A percentile compares a stretch with the other conserved stretches of the same genome.
phyloP scores from a whole-genome alignment of 495 filamentous ascomycete genomes.

The Podospora pseudocomata region DNA sequence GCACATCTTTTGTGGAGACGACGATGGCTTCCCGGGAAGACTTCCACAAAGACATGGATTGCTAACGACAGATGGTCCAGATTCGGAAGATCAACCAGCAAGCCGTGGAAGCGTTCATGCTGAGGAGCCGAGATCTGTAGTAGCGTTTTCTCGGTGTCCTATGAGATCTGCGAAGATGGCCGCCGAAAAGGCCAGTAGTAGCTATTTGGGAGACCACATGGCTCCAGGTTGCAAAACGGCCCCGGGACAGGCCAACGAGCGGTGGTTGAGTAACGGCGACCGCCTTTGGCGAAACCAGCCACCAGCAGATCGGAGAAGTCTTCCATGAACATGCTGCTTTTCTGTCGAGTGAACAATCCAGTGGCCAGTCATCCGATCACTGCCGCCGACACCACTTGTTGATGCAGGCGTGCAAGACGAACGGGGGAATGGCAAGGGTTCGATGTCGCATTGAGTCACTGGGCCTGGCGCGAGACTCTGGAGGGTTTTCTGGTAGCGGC shows the following conservation, averaged over 20 bases:
- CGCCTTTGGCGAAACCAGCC: neutral
- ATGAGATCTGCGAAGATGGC: neutral
- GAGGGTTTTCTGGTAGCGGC: slow-evolving; percentile 6
- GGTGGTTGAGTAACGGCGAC: neutral
- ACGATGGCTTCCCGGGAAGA: slow-evolving; percentile 12
- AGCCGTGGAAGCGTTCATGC: neutral
- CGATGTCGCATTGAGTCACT: slow-evolving; percentile 23
- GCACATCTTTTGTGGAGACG: slow-evolving; percentile 16
- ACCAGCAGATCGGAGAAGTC: too few relatives aligned
- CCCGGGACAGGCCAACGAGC: neutral
- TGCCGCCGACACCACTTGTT: slow-evolving; percentile 11
- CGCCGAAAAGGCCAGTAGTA: neutral
- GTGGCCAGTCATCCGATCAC: slow-evolving; percentile 1
- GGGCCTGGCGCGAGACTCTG: slow-evolving; percentile 6
- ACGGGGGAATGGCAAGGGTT: slow-evolving; percentile 20
- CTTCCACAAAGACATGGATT: slow-evolving; percentile 15
- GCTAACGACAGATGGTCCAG: slow-evolving; percentile 9
- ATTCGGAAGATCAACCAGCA: slow-evolving; percentile 2
- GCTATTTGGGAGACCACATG: neutral
- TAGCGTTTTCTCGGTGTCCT: neutral
- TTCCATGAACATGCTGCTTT: neutral
- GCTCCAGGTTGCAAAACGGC: neutral
- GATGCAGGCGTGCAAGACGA: slow-evolving; percentile 21
- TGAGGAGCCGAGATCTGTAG: neutral
- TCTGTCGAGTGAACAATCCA: neutral